These are phyloP conservation scores for Monilinia polystroma DNA, from an alignment of 2,329 filamentous ascomycete species.

Conservation along the genomic window DNA sequence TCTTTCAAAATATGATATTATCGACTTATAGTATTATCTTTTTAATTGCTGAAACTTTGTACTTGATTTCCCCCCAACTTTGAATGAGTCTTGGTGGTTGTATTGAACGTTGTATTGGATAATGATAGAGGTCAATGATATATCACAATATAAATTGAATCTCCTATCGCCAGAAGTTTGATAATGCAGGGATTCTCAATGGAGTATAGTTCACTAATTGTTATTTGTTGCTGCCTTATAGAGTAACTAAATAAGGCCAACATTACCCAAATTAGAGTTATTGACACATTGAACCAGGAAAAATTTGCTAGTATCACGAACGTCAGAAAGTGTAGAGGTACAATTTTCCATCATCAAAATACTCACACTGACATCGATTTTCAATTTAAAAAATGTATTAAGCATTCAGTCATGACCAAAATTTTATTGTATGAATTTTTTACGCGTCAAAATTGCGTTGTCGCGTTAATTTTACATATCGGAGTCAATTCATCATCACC, in stretches of 20 bases:
- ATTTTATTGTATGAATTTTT: slow-evolving; percentile 33
- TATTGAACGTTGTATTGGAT: neutral
- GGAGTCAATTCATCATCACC: slow-evolving; percentile 28
- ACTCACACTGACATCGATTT: slow-evolving; percentile 30
- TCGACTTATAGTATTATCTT: neutral
- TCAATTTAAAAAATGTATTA: slow-evolving; percentile 27
- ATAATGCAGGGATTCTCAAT: slow-evolving; percentile 17
- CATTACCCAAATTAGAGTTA: slow-evolving; percentile 22
- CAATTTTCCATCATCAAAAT: slow-evolving; percentile 35
- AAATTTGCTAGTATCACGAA: slow-evolving; percentile 24
- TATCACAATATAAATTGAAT: neutral
- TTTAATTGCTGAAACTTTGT: neutral
- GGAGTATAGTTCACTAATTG: slow-evolving; percentile 6
- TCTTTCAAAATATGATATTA: neutral
- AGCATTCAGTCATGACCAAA: slow-evolving; percentile 36
- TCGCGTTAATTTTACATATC: slow-evolving; percentile 24
- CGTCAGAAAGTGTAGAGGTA: slow-evolving; percentile 22
- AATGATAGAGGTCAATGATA: neutral
- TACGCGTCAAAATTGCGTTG: slow-evolving; percentile 30
- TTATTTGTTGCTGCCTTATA: slow-evolving; percentile 16
- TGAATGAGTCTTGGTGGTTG: neutral
- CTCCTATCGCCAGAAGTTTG: slow-evolving; percentile 20
- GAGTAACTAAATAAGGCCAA: slow-evolving; percentile 3
- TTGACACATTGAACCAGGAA: slow-evolving; percentile 23
- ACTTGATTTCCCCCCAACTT: neutral